phyloP scores from a whole-genome alignment of 176 grass and related monocot species.

The Areca catechu region DNA sequence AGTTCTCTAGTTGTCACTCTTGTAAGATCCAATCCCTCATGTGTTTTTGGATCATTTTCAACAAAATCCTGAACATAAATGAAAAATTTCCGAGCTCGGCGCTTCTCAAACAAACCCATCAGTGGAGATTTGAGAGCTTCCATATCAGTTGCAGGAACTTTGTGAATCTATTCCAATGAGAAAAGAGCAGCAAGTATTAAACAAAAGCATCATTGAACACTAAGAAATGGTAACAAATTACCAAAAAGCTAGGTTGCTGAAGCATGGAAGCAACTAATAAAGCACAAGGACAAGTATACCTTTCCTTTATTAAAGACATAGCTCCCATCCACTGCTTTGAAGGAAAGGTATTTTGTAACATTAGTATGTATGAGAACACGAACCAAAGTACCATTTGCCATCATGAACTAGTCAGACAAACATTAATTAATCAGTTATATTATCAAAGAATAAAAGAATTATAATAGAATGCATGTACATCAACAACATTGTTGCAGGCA shows the following conservation, averaged over 20 bases:
- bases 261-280: background rate
- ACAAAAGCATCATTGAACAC: background rate
- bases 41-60: slow-evolving; percentile 68
- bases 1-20: slow-evolving; percentile 68
- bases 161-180: slow-evolving; percentile 54
- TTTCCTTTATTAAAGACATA: slow-evolving; percentile 89
- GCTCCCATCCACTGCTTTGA: slow-evolving; percentile 82
- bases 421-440: slow-evolving; percentile 8
- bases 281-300: slow-evolving; percentile 21
- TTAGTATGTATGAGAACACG: slow-evolving; percentile 77
- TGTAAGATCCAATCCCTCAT: slow-evolving; percentile 77
- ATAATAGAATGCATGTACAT: too few relatives aligned
- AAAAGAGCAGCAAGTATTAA: background rate
- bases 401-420: slow-evolving; percentile 63
- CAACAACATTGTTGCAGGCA: too few relatives aligned
- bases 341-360: slow-evolving; percentile 79
- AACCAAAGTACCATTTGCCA: slow-evolving; percentile 78
- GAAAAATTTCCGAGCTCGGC: slow-evolving; percentile 78
- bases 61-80: slow-evolving; percentile 87
- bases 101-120: slow-evolving; percentile 88
- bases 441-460: background rate
- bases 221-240: slow-evolving; percentile 3
- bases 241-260: background rate
- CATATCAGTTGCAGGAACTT: slow-evolving; percentile 82
- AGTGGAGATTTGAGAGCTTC: slow-evolving; percentile 80